Evolutionary conservation across 305 asterid genomes (phyloP), one percentile per base, ranked within the genome.

Genomic region (Fraxinus albicans): DNA sequence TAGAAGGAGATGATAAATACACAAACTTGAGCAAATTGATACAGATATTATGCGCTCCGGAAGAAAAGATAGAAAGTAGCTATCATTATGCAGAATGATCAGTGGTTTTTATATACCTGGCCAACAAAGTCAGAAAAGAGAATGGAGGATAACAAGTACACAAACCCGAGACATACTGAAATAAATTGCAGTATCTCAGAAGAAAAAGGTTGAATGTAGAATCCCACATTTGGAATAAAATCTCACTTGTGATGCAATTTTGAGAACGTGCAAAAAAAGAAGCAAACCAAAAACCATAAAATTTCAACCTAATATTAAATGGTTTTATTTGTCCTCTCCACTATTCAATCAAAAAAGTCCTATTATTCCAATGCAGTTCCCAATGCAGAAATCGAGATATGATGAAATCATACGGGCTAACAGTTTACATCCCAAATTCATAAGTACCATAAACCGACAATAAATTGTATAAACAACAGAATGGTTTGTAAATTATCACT

Each of bases 31-130:
- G 67, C 27, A n/a, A 19, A 19, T 55, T 55, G 10, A 19, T 6
- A 55, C 67, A 55, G 25, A 55, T 55, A n/a, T n/a, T 53, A 17
- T 55, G 67, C 6, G 67, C 27, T 19, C 67, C 27, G 4, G 67
- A 55, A 55, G 67, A 55, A 55, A 55, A 8, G 67, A 19, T 55
- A 55, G 27, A 55, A 55, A 55, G 27, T 55, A 55, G 67, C 67
- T 55, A 55, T n/a, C 25, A n/a, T n/a, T 55, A 55, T n/a, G 67
- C 67, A 55, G 9, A n/a, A 55, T n/a, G 3, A 55, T 55, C 27
- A 55, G 84, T 87, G 78, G 88, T 82, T 87, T 77, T 88, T 77
- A 91, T 78, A 85, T 82, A 90, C 94, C 97, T 93, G 90, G 19
- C 73, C 73, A 63, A 63, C 34, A 63, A 23, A 63, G 73, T 63